A percentile compares a stretch with the other conserved stretches of the same genome.
These are phyloP conservation scores for Stromatinia cepivora DNA, from an alignment of 2,329 filamentous ascomycete species.

Conservation along the genomic window DNA sequence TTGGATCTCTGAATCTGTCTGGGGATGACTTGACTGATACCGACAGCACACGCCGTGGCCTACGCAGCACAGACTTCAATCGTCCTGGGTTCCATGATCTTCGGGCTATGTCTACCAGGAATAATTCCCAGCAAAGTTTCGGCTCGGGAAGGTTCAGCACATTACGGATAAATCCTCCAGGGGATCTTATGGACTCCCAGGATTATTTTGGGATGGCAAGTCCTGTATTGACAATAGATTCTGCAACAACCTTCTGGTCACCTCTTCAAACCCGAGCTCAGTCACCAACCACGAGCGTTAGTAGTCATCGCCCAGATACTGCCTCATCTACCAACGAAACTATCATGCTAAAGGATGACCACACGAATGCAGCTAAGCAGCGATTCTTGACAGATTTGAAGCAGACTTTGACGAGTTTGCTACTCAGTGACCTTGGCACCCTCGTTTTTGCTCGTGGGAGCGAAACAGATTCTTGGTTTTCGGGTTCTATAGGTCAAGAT, in stretches of 20 bases:
- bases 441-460: conserved; percentile 81
- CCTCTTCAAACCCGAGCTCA: conserved; percentile 69
- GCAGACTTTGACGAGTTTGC: conserved; percentile 76
- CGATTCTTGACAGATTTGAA: conserved; percentile 76
- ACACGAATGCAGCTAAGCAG: conserved; percentile 66
- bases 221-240: conserved; percentile 70
- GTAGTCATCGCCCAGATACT: conserved; percentile 63
- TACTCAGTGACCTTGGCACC: conserved; percentile 86
- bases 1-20: conserved; percentile 50
- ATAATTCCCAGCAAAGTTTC: conserved; percentile 68
- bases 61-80: conserved; percentile 46
- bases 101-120: conserved; percentile 59
- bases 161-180: conserved; percentile 56
- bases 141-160: conserved; percentile 66
- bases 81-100: conserved; percentile 58
- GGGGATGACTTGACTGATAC: conserved; percentile 44
- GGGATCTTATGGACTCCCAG: conserved; percentile 68
- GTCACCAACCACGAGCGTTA: conserved; percentile 62
- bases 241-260: conserved; percentile 83
- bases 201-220: conserved; percentile 70
- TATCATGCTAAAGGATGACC: conserved; percentile 57
- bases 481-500: conserved; percentile 61
- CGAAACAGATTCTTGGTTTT: conserved; percentile 89
- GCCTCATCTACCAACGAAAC: conserved; percentile 69
- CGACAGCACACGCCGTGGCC: conserved; percentile 37